Evolutionary conservation across 495 filamentous ascomycete species (phyloP), one percentile per base, ranked within the genome.

Genomic region (Daldinia childiae): DNA sequence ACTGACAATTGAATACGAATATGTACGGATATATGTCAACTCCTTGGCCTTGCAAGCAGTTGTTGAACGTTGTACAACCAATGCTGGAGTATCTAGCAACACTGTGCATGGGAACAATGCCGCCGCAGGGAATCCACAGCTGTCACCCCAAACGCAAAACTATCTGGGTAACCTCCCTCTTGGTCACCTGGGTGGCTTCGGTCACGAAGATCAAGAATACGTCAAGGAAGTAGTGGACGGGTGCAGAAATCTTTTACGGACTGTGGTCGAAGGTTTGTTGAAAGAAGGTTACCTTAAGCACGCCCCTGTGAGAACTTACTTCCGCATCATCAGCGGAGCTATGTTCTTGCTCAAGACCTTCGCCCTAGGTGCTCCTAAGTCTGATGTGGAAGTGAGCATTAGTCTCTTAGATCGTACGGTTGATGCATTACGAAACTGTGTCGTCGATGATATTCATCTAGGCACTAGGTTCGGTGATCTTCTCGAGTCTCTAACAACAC

Each of bases 391-490:
- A 63, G 81, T 92, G 24, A 95, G 92, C 36, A 88, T 98, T 36
- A 86, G 85, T 8, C 86, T 98, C 8, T 90, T 98, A 80, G 92
- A 97, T 75, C 81, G 85, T 15, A 93, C 92, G 0, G 90, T 96
- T 1, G 84, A 91, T 68, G 94, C 92, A 21, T 84, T 99, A 24
- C 88, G 91, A 24, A 92, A 88, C 62, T 95, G 90, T 58, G 92
- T 96, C 1, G 95, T 98, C 6, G 95, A 99, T 77, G 95, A 98
- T 73, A 92, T 99, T 19, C 95, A 99, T 79, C 86, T 99, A n/a
- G 95, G 90, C 32, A 93, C 94, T 58, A 90, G 93, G 12, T 97
- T 98, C 72, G 93, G 95, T n/a, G 93, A 97, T 68, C 87, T 98
- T 55, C 86, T 98, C 1, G 92, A 96, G 76, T 90, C 90, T 7